phyloP scores from a whole-genome alignment of 2,329 filamentous ascomycete genomes.

The Neonectria magnoliae region DNA sequence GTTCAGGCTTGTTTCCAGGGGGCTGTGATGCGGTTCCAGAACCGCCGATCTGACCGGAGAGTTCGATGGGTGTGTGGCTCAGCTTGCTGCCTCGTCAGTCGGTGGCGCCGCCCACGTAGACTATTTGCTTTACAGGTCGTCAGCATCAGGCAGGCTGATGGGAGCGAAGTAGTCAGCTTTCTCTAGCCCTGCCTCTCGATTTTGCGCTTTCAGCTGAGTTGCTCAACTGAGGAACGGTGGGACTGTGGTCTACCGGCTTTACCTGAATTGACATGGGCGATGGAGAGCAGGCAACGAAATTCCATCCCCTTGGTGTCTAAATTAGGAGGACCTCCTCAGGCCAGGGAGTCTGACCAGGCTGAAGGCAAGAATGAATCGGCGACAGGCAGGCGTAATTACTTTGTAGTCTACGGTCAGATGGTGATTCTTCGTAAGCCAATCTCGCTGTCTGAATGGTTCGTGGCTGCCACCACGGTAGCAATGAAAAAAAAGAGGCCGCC shows the following conservation, averaged over 20 bases:
- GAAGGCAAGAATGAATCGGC: neutral
- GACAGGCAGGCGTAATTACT: neutral
- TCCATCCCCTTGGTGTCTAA: neutral
- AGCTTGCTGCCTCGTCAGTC: constrained; percentile 39
- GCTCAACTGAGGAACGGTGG: neutral
- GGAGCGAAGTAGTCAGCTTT: constrained; percentile 11
- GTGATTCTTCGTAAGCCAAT: neutral
- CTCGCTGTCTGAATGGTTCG: neutral
- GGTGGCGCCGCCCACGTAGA: constrained; percentile 35
- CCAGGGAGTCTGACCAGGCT: neutral
- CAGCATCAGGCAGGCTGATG: constrained; percentile 19
- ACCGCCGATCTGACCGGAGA: neutral
- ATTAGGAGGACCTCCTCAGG: neutral
- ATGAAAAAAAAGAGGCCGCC: neutral
- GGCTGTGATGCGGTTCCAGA: constrained; percentile 1
- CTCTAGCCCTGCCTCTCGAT: constrained; percentile 8
- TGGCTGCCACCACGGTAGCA: neutral
- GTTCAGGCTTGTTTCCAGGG: constrained; percentile 10
- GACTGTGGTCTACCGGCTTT: constrained; percentile 1
- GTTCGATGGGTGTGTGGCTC: constrained; percentile 32
- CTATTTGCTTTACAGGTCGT: constrained; percentile 16
- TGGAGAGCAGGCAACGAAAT: neutral
- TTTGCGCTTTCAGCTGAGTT: neutral
- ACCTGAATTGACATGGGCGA: constrained; percentile 1
- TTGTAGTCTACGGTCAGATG: neutral